Percentiles rank a stretch among this genome's conserved stretches.
phyloP scores from a whole-genome alignment of 2,329 filamentous ascomycete species.

The Cadophora sp. region DNA sequence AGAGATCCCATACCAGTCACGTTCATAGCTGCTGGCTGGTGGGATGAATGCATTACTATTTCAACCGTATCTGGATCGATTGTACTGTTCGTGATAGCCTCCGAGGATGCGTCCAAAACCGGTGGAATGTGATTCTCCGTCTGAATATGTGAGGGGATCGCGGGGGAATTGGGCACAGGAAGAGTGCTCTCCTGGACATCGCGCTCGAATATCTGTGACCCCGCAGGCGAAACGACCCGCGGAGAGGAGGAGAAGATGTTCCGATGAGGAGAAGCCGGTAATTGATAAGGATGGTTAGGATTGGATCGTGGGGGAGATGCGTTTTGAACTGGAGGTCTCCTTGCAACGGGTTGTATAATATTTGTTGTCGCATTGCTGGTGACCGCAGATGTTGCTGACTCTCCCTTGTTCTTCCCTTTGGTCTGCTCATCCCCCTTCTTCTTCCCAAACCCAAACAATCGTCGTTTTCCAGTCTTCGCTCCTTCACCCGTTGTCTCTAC shows the following conservation, averaged over 20 bases:
- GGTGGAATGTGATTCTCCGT: slow-evolving; percentile 94
- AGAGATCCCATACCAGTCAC: slow-evolving; percentile 60
- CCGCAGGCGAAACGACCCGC: slow-evolving; percentile 77
- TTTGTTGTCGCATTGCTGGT: slow-evolving; percentile 33
- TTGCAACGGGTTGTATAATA: slow-evolving; percentile 38
- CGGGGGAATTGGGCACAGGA: slow-evolving; percentile 74
- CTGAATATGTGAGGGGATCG: slow-evolving; percentile 92
- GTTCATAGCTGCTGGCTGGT: slow-evolving; percentile 77
- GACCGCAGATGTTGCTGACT: slow-evolving; percentile 35
- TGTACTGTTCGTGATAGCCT: slow-evolving; percentile 86
- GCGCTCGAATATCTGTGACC: slow-evolving; percentile 88
- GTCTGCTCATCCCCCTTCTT: slow-evolving; percentile 61
- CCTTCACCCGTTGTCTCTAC: slow-evolving; percentile 44
- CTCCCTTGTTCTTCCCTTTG: slow-evolving; percentile 48
- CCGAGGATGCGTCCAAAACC: slow-evolving; percentile 87
- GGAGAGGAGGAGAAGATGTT: slow-evolving; percentile 74
- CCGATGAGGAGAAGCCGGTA: slow-evolving; percentile 67
- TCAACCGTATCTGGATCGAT: slow-evolving; percentile 90
- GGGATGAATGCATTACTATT: slow-evolving; percentile 85
- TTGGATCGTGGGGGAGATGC: slow-evolving; percentile 52
- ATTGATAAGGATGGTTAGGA: slow-evolving; percentile 48
- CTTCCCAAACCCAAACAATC: slow-evolving; percentile 67
- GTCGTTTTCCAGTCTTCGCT: slow-evolving; percentile 58
- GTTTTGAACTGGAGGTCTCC: slow-evolving; percentile 46
- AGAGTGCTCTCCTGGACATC: slow-evolving; percentile 83